Percentiles rank a stretch among this genome's conserved stretches.
Conservation (phyloP, 768 basidiomycete genomes). For the Hygrophorus pudorinus region DNA sequence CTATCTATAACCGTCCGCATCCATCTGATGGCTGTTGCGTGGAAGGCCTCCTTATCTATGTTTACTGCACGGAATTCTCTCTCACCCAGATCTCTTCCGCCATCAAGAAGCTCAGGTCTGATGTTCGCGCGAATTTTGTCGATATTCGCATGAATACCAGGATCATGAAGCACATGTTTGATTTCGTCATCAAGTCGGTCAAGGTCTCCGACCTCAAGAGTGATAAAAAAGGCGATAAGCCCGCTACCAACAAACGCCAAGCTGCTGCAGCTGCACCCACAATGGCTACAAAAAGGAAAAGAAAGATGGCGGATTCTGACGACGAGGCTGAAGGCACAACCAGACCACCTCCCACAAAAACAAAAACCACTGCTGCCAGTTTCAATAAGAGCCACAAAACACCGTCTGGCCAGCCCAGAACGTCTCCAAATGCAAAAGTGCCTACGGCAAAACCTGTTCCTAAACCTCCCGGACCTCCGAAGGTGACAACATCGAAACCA, state of each 20-base stretch:
- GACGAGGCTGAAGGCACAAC: neutral
- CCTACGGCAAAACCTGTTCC: no score
- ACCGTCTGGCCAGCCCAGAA: no score
- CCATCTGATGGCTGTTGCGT: no score
- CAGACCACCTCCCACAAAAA: neutral
- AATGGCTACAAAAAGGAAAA: neutral
- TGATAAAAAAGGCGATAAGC: slow-evolving; percentile 3
- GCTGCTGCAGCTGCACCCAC: neutral
- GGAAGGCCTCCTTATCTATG: slow-evolving; percentile 21
- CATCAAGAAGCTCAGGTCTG: slow-evolving; percentile 23
- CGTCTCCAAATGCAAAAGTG: no score
- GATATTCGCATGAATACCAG: slow-evolving; percentile 60
- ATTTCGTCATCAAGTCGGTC: slow-evolving; percentile 32
- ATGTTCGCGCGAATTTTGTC: slow-evolving; percentile 31
- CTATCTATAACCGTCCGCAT: no score
- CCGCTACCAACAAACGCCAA: slow-evolving; percentile 1
- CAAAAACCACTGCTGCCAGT: neutral
- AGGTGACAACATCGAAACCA: no score
- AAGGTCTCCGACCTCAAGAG: slow-evolving; percentile 3
- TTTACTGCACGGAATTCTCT: slow-evolving; percentile 22
- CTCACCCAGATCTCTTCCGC: slow-evolving; percentile 33
- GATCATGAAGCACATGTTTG: slow-evolving; percentile 44
- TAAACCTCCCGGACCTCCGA: no score
- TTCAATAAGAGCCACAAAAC: neutral
- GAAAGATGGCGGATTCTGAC: no score